Percentiles rank a stretch among this genome's conserved stretches.
These are phyloP conservation scores for Rhododendron vialii DNA, from an alignment of 148 eudicot genomes.

Conservation along the genomic window DNA sequence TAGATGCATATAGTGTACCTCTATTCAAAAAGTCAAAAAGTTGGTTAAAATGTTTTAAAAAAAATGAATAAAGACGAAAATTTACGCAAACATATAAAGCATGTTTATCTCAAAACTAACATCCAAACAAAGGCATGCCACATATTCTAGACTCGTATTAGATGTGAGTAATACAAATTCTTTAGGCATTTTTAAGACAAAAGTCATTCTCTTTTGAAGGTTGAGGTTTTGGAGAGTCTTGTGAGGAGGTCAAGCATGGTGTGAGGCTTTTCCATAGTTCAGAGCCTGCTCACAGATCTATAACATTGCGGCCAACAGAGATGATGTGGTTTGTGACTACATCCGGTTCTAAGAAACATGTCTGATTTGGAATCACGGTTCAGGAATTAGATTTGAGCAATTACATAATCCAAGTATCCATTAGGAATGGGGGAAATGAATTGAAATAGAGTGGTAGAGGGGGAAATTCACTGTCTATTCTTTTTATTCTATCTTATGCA, in stretches of 20 bases:
- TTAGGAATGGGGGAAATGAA: background rate
- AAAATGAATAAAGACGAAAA: too few relatives aligned
- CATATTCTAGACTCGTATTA: background rate
- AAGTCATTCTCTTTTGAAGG: background rate
- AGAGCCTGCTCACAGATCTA: background rate
- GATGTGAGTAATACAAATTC: background rate
- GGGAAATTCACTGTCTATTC: background rate
- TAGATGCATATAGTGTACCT: too few relatives aligned
- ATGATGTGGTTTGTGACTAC: background rate
- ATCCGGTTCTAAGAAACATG: background rate
- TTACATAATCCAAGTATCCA: background rate
- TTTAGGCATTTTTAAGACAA: background rate
- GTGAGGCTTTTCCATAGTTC: background rate
- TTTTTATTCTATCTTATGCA: background rate
- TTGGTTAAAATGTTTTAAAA: too few relatives aligned
- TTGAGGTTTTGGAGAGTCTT: background rate
- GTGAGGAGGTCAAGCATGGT: background rate
- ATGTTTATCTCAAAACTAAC: background rate
- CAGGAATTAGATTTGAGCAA: background rate
- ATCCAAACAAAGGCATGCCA: background rate
- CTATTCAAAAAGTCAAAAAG: too few relatives aligned
- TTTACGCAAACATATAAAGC: background rate
- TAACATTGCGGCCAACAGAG: background rate
- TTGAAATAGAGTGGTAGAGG: background rate
- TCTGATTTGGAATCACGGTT: background rate